phyloP scores from a whole-genome alignment of 2,329 filamentous ascomycete genomes.

The Trichophyton schoenleinii region DNA sequence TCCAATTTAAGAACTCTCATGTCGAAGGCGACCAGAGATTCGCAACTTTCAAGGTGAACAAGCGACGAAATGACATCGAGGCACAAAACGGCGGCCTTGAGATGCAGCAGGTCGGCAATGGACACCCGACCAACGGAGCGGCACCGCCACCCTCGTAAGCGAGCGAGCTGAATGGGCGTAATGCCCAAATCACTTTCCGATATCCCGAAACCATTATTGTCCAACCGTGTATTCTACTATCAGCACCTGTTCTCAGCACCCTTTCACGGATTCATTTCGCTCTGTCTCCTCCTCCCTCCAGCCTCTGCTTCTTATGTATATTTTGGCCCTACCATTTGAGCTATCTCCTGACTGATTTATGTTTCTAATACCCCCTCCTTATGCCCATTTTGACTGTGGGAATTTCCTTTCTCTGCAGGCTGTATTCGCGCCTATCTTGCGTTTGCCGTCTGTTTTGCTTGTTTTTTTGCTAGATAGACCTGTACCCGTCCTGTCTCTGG shows the following conservation, averaged over 20 bases:
- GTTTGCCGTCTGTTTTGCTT: neutral
- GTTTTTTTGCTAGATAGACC: neutral
- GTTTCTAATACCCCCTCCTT: neutral
- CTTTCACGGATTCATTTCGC: neutral
- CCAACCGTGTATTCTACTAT: neutral
- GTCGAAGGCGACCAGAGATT: constrained; percentile 75
- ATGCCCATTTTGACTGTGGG: neutral
- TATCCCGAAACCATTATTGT: neutral
- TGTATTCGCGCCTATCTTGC: neutral
- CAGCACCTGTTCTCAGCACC: neutral
- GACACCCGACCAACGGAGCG: neutral
- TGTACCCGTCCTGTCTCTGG: neutral
- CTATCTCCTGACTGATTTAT: neutral
- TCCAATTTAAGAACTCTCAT: constrained; percentile 70
- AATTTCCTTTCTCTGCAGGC: neutral
- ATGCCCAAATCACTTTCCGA: neutral
- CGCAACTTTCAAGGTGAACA: constrained; percentile 45
- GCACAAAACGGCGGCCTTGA: constrained; percentile 51
- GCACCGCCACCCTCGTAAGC: constrained; percentile 6
- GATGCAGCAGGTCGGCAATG: constrained; percentile 50
- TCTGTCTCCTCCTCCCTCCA: neutral
- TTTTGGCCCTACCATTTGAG: neutral
- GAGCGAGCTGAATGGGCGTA: neutral
- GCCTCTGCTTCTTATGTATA: neutral
- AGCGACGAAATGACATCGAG: constrained; percentile 38